phyloP scores from a whole-genome alignment of 495 filamentous ascomycete species.

The Penicillium soppii region DNA sequence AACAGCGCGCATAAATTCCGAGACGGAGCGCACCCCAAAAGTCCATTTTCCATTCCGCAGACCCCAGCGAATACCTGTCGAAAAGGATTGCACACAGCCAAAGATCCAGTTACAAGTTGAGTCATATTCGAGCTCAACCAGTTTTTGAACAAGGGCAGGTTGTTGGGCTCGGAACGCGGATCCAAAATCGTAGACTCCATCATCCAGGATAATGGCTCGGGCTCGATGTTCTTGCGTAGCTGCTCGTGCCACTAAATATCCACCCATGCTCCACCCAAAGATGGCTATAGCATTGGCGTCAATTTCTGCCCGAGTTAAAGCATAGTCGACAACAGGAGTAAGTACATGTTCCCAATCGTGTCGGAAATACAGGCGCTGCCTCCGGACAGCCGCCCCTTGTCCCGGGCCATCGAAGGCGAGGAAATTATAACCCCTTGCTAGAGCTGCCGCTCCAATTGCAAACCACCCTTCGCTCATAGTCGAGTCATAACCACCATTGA shows the following conservation, averaged over 20 bases:
- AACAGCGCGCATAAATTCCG: conserved; percentile 17
- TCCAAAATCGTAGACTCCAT: conserved; percentile 33
- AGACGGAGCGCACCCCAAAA: conserved; percentile 30
- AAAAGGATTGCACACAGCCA: neutral
- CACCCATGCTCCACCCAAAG: conserved; percentile 61
- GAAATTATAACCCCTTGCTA: conserved; percentile 43
- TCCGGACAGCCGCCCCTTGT: conserved; percentile 33
- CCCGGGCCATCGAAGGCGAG: conserved; percentile 46
- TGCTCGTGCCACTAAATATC: conserved; percentile 46
- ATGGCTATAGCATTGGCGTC: conserved; percentile 52
- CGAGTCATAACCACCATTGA: conserved; percentile 39
- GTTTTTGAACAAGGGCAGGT: no score
- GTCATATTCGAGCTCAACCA: conserved; percentile 3
- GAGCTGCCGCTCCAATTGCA: conserved; percentile 23
- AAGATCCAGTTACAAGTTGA: conserved; percentile 1
- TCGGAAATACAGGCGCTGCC: conserved; percentile 42
- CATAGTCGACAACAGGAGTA: conserved; percentile 39
- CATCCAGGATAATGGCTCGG: conserved; percentile 33
- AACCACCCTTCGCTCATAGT: conserved; percentile 39
- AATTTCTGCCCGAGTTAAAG: conserved; percentile 30
- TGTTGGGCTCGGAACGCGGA: neutral
- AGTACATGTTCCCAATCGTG: conserved; percentile 44
- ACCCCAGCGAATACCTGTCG: conserved; percentile 13
- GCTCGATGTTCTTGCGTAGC: conserved; percentile 42
- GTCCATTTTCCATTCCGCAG: conserved; percentile 21